Conservation (phyloP, 805 yeast genomes). For the Candida vaughaniae region DNA sequence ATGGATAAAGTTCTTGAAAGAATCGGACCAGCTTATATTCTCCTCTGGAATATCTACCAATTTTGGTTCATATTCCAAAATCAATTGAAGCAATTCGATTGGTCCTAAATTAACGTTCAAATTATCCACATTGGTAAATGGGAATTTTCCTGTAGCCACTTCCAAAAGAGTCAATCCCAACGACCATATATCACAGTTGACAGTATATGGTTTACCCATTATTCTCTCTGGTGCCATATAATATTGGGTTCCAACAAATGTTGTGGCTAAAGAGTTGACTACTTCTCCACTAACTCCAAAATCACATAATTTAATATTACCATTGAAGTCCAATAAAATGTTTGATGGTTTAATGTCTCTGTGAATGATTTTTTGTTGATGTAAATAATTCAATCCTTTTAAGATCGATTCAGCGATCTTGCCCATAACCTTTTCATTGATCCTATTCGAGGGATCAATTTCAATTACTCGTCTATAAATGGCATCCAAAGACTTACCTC, state of each 20-base stretch:
- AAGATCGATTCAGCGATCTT: slow-evolving; percentile 85
- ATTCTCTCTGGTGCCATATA: slow-evolving; percentile 99
- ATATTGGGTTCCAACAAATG: slow-evolving; percentile 95
- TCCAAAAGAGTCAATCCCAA: slow-evolving; percentile 79
- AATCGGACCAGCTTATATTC: slow-evolving; percentile 75
- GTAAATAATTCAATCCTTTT: slow-evolving; percentile 81
- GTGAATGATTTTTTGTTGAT: slow-evolving; percentile 85
- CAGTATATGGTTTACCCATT: slow-evolving; percentile 92
- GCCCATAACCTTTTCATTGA: slow-evolving; percentile 91
- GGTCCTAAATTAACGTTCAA: slow-evolving; percentile 49
- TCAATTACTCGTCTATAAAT: slow-evolving; percentile 74
- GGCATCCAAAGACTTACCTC: slow-evolving; percentile 87
- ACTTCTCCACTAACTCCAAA: slow-evolving; percentile 98
- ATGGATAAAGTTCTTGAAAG: slow-evolving; percentile 78
- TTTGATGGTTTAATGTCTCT: slow-evolving; percentile 96
- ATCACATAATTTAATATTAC: slow-evolving; percentile 91
- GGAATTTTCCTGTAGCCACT: slow-evolving; percentile 90
- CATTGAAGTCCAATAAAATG: slow-evolving; percentile 69
- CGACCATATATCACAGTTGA: slow-evolving; percentile 96
- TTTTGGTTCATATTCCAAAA: slow-evolving; percentile 78
- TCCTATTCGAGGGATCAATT: slow-evolving; percentile 69
- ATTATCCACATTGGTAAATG: slow-evolving; percentile 46
- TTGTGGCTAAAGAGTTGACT: slow-evolving; percentile 90
- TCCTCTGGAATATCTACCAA: slow-evolving; percentile 74
- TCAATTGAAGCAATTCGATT: slow-evolving; percentile 78